A percentile compares a stretch with the other conserved stretches of the same genome.
phyloP scores from a whole-genome alignment of 2,329 filamentous ascomycete species.

The Trichoderma hamatum region DNA sequence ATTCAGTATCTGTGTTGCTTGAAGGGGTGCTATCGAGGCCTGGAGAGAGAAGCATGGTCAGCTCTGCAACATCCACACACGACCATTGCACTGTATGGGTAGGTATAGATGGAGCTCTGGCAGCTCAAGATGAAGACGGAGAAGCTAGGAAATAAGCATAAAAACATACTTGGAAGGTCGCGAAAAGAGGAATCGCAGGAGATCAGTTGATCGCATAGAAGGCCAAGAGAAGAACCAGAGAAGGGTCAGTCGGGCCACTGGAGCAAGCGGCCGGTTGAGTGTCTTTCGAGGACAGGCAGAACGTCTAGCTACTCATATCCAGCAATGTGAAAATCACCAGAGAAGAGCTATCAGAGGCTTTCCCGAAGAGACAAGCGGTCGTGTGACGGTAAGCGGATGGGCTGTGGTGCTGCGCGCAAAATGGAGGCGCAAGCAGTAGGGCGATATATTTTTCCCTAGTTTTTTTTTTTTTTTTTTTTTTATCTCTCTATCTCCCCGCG shows the following conservation, averaged over 20 bases:
- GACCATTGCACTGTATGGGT: too few species aligned
- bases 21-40: conserved; percentile 64
- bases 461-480: conserved; percentile 8
- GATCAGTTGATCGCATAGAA: conserved; percentile 91
- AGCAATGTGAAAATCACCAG: background rate
- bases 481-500: conserved; percentile 1
- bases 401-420: background rate
- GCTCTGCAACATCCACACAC: background rate
- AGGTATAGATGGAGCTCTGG: background rate
- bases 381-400: conserved; percentile 6
- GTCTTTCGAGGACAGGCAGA: conserved; percentile 34
- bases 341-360: conserved; percentile 20
- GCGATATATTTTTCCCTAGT: conserved; percentile 9
- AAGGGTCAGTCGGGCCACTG: conserved; percentile 18
- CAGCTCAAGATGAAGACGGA: background rate
- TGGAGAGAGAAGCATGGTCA: conserved; percentile 34
- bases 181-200: conserved; percentile 86
- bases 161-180: conserved; percentile 82
- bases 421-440: conserved; percentile 10
- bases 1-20: conserved; percentile 12
- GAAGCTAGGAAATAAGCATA: background rate
- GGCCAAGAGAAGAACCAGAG: conserved; percentile 40
- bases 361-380: background rate
- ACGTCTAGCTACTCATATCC: conserved; percentile 31
- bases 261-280: conserved; percentile 27